Evolutionary conservation across 2,329 filamentous ascomycete species (phyloP).

Genomic region (Akanthomyces uredinophilus): DNA sequence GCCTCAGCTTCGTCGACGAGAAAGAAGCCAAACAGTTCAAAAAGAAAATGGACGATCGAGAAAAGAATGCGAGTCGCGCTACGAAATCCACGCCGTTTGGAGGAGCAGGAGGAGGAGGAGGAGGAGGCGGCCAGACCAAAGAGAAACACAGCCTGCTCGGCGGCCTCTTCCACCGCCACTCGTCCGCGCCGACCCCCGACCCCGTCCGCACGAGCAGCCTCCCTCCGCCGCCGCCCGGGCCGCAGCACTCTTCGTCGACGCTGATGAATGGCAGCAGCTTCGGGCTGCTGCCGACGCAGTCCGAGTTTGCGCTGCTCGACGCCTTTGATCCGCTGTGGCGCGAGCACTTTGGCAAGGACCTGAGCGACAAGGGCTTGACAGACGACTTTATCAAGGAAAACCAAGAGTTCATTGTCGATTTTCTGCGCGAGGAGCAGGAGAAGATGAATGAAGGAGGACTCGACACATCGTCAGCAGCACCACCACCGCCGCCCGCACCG

Average conservation of each 20-base stretch:
- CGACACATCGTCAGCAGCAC: constrained; percentile 17
- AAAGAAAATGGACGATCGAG: constrained; percentile 94
- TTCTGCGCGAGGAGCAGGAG: constrained; percentile 53
- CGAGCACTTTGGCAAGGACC: constrained; percentile 60
- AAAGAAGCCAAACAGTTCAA: constrained; percentile 96
- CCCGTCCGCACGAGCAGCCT: constrained; percentile 38
- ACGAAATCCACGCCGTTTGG: constrained; percentile 75
- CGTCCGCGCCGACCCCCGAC: constrained; percentile 53
- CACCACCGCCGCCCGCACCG: constrained; percentile 24
- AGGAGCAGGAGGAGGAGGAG: constrained; percentile 47
- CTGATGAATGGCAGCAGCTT: constrained; percentile 41
- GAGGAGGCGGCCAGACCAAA: constrained; percentile 38
- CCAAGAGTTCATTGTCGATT: constrained; percentile 63
- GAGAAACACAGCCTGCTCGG: constrained; percentile 49
- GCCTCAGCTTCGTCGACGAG: constrained; percentile 88
- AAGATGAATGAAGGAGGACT: constrained; percentile 23
- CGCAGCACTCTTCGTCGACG: constrained; percentile 38
- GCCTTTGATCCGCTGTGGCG: constrained; percentile 61
- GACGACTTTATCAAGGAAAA: constrained; percentile 64
- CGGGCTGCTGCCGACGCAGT: constrained; percentile 25
- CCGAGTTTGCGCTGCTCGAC: constrained; percentile 58
- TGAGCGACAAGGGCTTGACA: constrained; percentile 57
- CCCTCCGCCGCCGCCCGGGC: constrained; percentile 31
- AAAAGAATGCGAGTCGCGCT: constrained; percentile 90
- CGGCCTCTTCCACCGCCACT: constrained; percentile 58